Conservation (phyloP, 192 early-diverging fungal genomes). For the Linnemannia elongata region DNA sequence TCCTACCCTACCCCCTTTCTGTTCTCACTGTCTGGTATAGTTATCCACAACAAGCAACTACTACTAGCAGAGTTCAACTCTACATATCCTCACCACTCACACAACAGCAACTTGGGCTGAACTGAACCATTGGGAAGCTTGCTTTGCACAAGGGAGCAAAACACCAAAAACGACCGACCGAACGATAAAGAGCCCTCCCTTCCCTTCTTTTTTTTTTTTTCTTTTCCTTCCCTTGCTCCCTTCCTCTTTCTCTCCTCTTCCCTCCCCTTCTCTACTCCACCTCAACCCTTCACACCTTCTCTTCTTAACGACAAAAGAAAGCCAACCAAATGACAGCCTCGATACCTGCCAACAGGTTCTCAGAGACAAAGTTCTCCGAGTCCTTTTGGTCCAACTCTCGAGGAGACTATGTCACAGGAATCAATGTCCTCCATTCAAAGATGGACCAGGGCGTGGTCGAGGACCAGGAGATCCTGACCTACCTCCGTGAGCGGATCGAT, state of each 20-base stretch:
- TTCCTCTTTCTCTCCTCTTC: neutral
- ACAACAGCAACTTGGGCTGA: neutral
- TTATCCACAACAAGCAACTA: neutral
- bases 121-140: neutral
- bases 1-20: neutral
- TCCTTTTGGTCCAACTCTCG: constrained; percentile 57
- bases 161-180: neutral
- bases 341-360: constrained; percentile 32
- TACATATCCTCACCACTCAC: neutral
- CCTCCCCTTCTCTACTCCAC: neutral
- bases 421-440: constrained; percentile 65
- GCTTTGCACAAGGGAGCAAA: neutral
- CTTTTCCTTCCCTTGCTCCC: constrained; percentile 1
- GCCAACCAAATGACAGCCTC: constrained; percentile 4
- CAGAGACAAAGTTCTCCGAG: constrained; percentile 57
- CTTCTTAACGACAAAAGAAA: constrained; percentile 7
- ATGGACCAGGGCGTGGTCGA: constrained; percentile 65
- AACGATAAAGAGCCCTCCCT: neutral
- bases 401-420: constrained; percentile 62
- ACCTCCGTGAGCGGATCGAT: constrained; percentile 64
- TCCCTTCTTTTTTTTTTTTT: neutral
- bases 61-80: neutral
- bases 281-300: neutral
- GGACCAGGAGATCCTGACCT: constrained; percentile 69
- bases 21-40: neutral